Conservation (phyloP, 2,329 filamentous ascomycete genomes). For the Phoma sp. region DNA sequence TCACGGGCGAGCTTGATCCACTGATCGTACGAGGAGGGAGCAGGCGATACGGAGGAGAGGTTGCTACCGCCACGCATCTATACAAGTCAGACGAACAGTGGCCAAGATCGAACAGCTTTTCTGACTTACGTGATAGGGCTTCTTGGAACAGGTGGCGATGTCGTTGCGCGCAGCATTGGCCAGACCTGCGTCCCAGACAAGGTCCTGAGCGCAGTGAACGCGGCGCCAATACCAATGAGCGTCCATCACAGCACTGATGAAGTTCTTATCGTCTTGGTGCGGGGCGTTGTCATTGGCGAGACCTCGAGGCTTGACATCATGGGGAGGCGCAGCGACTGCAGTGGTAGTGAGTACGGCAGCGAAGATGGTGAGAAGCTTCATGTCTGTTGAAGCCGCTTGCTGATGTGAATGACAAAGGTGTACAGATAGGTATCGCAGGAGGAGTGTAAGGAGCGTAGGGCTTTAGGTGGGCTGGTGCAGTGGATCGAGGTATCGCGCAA, state of each 20-base stretch:
- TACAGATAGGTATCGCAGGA: conserved; percentile 22
- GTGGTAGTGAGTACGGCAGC: conserved; percentile 29
- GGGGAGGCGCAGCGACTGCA: conserved; percentile 30
- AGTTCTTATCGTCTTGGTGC: conserved; percentile 34
- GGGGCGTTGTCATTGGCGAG: conserved; percentile 31
- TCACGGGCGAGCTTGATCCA: conserved; percentile 41
- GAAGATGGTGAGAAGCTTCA: conserved; percentile 35
- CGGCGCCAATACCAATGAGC: conserved; percentile 47
- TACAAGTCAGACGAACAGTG: neutral
- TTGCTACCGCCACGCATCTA: conserved; percentile 44
- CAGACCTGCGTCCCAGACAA: conserved; percentile 39
- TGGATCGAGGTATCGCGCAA: neutral
- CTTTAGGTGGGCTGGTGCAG: neutral
- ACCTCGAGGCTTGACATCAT: conserved; percentile 20
- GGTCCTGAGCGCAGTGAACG: conserved; percentile 45
- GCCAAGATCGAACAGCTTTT: neutral
- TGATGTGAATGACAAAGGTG: conserved; percentile 17
- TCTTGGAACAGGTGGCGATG: conserved; percentile 32
- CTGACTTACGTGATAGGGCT: conserved; percentile 36
- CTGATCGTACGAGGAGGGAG: conserved; percentile 28
- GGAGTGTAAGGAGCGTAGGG: conserved; percentile 11
- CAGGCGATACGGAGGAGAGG: conserved; percentile 35
- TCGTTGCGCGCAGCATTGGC: conserved; percentile 34
- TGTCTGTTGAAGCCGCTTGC: conserved; percentile 18
- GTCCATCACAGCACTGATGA: conserved; percentile 41